Base-by-base conservation (phyloP, 1,284 basidiomycete species). In the Tylopilus sp. region DNA sequence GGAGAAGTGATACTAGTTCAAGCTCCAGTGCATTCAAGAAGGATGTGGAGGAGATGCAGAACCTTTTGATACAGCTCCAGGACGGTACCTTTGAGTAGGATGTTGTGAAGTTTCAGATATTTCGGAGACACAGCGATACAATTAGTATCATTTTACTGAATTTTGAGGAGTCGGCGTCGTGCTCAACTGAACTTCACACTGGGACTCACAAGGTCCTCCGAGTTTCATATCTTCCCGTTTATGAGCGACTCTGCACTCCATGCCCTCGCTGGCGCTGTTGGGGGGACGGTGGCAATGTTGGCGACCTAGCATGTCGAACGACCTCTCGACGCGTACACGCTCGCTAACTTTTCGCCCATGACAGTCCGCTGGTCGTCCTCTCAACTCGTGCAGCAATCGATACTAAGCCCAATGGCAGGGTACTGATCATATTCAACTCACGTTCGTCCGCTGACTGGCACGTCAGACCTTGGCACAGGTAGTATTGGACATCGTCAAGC, bases 361-460 rank as follows among this genome's bases (percentile, higher is more conserved):
- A 50, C 46, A 94, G 91, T 66, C 95, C 95, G 8, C 78, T 99
- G 30, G 85, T 97, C 56, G 90, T 93, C 66, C 75, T 98, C 31
- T 94, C 91, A 4, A 98, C 94, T 1, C 82, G 94, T 43, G 92
- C 94, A 2, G 94, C 94, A 8, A 92, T 98, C 7, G 86, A 93
- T 60, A 86, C 86, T 1, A 90, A 85, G 72, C 87, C 81, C 54
- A 78, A 88, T 52, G 73, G 79, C 51, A 89, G 91, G 78, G 82
- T 79, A 30, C 70, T 44, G 34, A 29, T 26, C 52, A 26, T 14
- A 17, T 46, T 6, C 26, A 29, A 11, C 12, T 30, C 7, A 12
- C 18, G 15, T 15, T 28, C 47, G 24, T 48, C 28, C 37, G 39
- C 56, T 37, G 43, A 43, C 52, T n/a, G n/a, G 83, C 78, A 73